Conservation (phyloP, 2,329 filamentous ascomycete species). For the Neocatenulostroma microsporum region DNA sequence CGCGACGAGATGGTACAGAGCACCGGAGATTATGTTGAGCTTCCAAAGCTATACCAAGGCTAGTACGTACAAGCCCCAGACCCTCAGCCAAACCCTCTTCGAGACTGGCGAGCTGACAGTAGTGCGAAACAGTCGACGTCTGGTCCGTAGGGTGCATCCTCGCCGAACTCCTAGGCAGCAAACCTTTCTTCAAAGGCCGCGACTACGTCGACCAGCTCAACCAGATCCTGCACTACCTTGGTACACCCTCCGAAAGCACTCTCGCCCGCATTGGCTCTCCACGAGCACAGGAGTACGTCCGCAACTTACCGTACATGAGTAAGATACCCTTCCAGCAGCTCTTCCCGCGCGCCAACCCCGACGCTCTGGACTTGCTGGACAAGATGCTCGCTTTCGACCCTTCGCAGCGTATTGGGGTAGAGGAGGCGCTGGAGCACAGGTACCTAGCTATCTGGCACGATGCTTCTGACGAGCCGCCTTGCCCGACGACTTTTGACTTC, state of each 20-base stretch:
- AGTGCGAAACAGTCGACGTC: slow-evolving; percentile 67
- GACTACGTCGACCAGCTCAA: slow-evolving; percentile 99
- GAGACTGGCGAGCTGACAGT: too few relatives aligned
- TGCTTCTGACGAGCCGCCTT: slow-evolving; percentile 87
- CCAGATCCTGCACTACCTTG: slow-evolving; percentile 96
- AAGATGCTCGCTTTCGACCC: slow-evolving; percentile 98
- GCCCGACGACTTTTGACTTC: slow-evolving; percentile 94
- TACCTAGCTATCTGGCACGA: slow-evolving; percentile 99
- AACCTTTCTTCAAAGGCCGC: slow-evolving; percentile 97
- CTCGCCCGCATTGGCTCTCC: slow-evolving; percentile 88
- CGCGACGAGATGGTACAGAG: slow-evolving; percentile 96
- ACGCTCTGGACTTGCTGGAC: slow-evolving; percentile 90
- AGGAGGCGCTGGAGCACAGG: slow-evolving; percentile 89
- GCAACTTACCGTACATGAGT: slow-evolving; percentile 53
- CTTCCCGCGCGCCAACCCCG: slow-evolving; percentile 91
- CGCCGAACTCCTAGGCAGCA: slow-evolving; percentile 87
- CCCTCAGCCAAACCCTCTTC: neutral
- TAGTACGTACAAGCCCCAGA: slow-evolving; percentile 58
- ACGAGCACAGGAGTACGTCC: slow-evolving; percentile 94
- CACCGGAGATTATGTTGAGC: slow-evolving; percentile 98
- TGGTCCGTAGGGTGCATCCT: slow-evolving; percentile 99
- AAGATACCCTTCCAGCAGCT: slow-evolving; percentile 83
- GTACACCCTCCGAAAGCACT: slow-evolving; percentile 92
- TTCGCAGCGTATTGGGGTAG: slow-evolving; percentile 83
- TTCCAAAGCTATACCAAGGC: slow-evolving; percentile 99